Conservation (phyloP, 225 moss, liverwort and hornwort genomes). For the Polytrichum formosum region DNA sequence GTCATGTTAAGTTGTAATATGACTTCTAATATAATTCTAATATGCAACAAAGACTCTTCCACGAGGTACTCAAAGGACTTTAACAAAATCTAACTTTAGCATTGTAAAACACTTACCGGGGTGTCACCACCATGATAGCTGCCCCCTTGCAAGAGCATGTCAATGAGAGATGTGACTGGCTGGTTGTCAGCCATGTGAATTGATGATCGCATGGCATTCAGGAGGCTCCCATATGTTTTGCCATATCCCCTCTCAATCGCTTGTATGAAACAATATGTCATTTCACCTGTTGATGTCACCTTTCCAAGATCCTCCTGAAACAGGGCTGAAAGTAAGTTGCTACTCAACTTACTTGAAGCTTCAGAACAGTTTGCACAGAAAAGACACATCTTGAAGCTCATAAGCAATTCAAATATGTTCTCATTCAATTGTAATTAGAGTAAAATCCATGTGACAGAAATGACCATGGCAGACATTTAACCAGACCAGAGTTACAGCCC, state of each 20-base stretch:
- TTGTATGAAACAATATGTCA: slow-evolving; percentile 98
- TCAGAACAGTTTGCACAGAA: no score
- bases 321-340: no score
- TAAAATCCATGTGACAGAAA: no score
- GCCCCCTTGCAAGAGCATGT: slow-evolving; percentile 86
- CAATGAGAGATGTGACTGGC: slow-evolving; percentile 69
- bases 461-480: no score
- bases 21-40: background rate
- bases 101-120: slow-evolving; percentile 48
- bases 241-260: slow-evolving; percentile 79
- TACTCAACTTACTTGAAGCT: no score
- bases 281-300: slow-evolving; percentile 84
- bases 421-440: no score
- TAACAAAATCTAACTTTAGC: background rate
- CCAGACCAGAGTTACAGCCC: no score
- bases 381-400: no score
- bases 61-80: background rate
- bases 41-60: background rate
- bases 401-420: no score
- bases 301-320: slow-evolving; percentile 60
- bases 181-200: slow-evolving; percentile 67
- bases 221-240: slow-evolving; percentile 70
- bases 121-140: slow-evolving; percentile 76
- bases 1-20: no score
- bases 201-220: slow-evolving; percentile 84